phyloP scores from a whole-genome alignment of 331 rosid species.

The Telfairia occidentalis region DNA sequence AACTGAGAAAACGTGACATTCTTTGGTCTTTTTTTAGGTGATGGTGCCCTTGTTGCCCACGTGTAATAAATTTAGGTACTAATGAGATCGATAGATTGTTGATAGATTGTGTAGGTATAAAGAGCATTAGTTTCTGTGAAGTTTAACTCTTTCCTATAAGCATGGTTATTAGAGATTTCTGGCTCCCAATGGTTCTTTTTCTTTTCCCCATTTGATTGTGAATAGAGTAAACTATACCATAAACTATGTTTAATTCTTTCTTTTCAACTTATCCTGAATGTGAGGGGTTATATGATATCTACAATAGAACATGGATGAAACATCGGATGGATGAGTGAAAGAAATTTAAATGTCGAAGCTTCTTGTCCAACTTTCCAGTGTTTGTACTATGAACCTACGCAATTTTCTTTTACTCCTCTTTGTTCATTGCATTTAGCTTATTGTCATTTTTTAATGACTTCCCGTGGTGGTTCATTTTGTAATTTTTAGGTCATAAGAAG shows the following conservation, averaged over 20 bases:
- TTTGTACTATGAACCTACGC: neutral
- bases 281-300: neutral
- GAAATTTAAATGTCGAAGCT: neutral
- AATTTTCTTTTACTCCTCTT: neutral
- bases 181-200: neutral
- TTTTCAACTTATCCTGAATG: neutral
- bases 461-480: neutral
- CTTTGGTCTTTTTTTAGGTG: conserved; percentile 22
- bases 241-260: neutral
- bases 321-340: neutral
- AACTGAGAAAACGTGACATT: conserved; percentile 34
- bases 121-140: neutral
- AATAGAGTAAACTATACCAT: neutral
- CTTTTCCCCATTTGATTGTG: conserved; percentile 6
- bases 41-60: conserved; percentile 26
- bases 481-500: neutral
- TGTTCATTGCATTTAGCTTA: neutral
- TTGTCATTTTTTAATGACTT: neutral
- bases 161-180: neutral
- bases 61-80: conserved; percentile 20
- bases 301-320: neutral
- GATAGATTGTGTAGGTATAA: conserved; percentile 4
- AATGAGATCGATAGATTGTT: neutral
- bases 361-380: neutral
- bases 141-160: neutral